Base-by-base conservation (phyloP, 129 eudicot species). In the Tagetes erecta region DNA sequence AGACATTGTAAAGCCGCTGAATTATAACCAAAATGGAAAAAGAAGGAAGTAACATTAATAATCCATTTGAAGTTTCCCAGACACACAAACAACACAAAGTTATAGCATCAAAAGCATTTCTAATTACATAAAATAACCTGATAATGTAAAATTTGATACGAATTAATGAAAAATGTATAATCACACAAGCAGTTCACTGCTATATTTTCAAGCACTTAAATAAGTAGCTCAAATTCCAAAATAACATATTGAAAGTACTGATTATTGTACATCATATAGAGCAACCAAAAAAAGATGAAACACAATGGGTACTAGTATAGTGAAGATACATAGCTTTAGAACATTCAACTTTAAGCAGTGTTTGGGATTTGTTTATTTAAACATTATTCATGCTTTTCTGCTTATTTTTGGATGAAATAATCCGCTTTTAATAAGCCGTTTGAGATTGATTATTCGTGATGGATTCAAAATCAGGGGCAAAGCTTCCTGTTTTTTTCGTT, bases 1-100 rank as follows among this genome's bases (percentile, higher is more conserved):
- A 85, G 66, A 71, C 89, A 85, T 52, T 72, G 80, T 67, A 82
- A 67, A 53, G 86, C 89, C 67, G 86, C 89, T 85, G 84, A 75
- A 79, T 2, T 47, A 45, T 40, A 38, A 38, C 64, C 75, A 74
- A 20, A 80, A 33, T 11, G 6, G 5, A 13, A 1, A 67, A 2
- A 72, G 6, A 51, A 71, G 52, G 13, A 40, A 47, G 63, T 37
- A 63, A 27, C 63, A 10, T 74, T 34, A 64, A 33, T 2, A 4
- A 20, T 6, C 45, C 6, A 5, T 13, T n/a, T 30, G 12, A 30
- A 20, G 42, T 34, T 73, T 33, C 40, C 44, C n/a, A 33, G 33
- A 11, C 6, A 45, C 69, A 64, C 27, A 42, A 44, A 45, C 31
- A 20, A 20, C 27, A 20, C 27, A 68, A 68, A 47, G 41, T 35